A percentile compares a stretch with the other conserved stretches of the same genome.
These are phyloP conservation scores for Aureobasidium sp. DNA, from an alignment of 2,329 filamentous ascomycete species.

Conservation along the genomic window DNA sequence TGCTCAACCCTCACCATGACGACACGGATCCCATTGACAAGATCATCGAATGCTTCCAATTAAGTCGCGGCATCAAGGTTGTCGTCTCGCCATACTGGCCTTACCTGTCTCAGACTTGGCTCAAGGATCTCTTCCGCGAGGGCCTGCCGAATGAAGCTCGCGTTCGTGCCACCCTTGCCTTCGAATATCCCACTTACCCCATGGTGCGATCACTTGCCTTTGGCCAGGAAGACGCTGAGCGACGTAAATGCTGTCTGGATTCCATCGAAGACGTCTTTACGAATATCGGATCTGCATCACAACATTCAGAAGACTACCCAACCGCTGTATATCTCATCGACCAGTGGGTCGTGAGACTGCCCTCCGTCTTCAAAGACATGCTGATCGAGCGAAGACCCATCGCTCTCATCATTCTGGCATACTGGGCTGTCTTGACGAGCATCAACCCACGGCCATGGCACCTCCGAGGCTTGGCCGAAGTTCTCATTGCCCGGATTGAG, in stretches of 20 bases:
- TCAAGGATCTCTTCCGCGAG: not conserved
- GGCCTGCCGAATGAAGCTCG: no score
- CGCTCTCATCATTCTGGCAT: constrained; percentile 6
- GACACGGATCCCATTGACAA: constrained; percentile 7
- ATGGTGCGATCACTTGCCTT: not conserved
- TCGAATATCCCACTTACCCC: not conserved
- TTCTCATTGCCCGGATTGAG: not conserved
- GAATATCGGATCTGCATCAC: not conserved
- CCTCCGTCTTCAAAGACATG: not conserved
- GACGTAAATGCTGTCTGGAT: not conserved
- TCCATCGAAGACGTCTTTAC: constrained; percentile 7
- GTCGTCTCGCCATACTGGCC: constrained; percentile 1
- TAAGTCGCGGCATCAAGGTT: constrained; percentile 4
- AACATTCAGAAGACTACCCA: not conserved
- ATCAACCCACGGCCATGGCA: not conserved
- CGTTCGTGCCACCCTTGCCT: not conserved
- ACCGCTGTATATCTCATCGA: not conserved
- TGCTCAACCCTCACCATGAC: constrained; percentile 7
- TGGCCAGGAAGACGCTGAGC: not conserved
- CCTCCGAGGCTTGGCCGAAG: not conserved
- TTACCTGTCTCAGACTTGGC: not conserved
- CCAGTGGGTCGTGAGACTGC: not conserved
- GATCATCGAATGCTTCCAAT: constrained; percentile 10
- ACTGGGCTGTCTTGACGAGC: constrained; percentile 6
- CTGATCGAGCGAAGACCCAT: not conserved